Base-by-base conservation (phyloP, 148 eudicot species). In the Drosera capensis region DNA sequence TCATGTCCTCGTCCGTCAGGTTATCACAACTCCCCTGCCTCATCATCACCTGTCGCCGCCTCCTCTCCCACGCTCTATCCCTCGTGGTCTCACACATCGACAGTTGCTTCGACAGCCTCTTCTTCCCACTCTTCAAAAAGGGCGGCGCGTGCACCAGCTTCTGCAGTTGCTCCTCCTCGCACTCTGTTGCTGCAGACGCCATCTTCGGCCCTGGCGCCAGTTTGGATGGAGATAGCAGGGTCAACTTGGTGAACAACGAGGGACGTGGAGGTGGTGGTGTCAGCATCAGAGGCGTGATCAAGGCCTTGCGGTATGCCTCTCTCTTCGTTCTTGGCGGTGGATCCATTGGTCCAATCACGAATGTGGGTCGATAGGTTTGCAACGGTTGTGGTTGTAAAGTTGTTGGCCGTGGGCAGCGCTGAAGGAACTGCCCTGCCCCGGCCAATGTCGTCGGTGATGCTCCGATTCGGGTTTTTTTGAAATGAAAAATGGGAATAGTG, bases 51-150 rank as follows among this genome's bases (percentile, higher is more conserved):
- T 83, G 94, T 5, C 68, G 67, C 0, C 83, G 74, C 14, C 86
- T 63, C 48, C 56, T 75, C 62, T 88, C 97, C 97, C 97, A 88
- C 7, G 83, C 80, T 1, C 62, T 26, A 35, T 88, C 77, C 1
- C 87, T 71, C 0, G 70, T 65, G 0, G 68, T 66, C 59, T 79
- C 94, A 23, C 55, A 62, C 81, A 80, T 70, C 0, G 92, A 83
- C 13, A 73, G 28, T 51, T 88, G 94, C 46, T 75, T 88, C 1
- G 86, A 57, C 16, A 88, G 23, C 57, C 46, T 65, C 64, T 64
- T 82, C 3, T 48, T 48, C 28, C 20, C 37, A 48, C 23, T 63
- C 44, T 57, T 62, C 84, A 74, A 71, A 28, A 71, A 67, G 0
- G 88, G 74, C 5, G 82, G 85, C 15, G 80, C 76, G 14, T 68